Percentiles rank a stretch among this genome's conserved stretches.
These are phyloP conservation scores for Schizochytrium sp. DNA, from an alignment of 108 stramenopile species.

Conservation along the genomic window DNA sequence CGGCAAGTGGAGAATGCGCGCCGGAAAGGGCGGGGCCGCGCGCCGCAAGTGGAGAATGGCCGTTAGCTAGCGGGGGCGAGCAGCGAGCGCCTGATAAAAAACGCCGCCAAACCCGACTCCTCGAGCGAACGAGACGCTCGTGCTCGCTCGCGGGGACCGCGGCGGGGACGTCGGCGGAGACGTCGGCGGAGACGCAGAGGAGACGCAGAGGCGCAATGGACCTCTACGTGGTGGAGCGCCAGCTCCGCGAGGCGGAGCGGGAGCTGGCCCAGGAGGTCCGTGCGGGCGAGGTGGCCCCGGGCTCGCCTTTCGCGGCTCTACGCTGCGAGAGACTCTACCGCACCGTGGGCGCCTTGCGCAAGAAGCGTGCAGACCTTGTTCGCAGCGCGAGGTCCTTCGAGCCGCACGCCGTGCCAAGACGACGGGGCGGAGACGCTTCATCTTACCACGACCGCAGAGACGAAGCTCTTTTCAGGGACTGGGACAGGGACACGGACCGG, in stretches of 20 bases:
- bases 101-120: too few species aligned
- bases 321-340: constrained; percentile 11
- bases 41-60: too few species aligned
- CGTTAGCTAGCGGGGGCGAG: too few species aligned
- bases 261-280: neutral
- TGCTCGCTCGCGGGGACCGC: neutral
- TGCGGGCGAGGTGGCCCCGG: neutral
- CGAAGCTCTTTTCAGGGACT: too few species aligned
- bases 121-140: too few species aligned
- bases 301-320: neutral
- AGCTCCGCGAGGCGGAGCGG: neutral
- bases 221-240: neutral
- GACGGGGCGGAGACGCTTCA: too few species aligned
- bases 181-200: neutral
- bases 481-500: too few species aligned
- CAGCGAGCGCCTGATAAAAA: too few species aligned
- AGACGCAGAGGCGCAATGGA: neutral
- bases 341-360: neutral
- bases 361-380: neutral
- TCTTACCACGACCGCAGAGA: too few species aligned
- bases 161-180: too few species aligned
- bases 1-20: too few species aligned
- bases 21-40: too few species aligned
- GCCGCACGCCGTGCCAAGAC: neutral
- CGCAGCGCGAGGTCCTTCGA: neutral